These are phyloP conservation scores for Hypoxylon perforatum DNA, from an alignment of 495 filamentous ascomycete species.

Conservation along the genomic window DNA sequence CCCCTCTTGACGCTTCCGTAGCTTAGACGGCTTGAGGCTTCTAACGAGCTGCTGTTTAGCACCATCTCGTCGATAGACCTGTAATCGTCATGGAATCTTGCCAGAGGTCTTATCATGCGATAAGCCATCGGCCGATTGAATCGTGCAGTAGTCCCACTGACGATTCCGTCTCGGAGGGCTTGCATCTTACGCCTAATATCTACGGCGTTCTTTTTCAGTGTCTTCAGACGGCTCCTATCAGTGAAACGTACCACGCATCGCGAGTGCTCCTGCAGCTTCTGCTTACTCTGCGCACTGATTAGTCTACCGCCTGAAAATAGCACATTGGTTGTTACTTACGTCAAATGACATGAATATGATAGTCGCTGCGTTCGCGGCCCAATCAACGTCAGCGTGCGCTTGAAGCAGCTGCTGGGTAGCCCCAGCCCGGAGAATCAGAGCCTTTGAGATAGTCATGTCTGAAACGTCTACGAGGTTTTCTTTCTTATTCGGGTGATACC, in stretches of 20 bases:
- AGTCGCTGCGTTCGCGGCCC: conserved; percentile 11
- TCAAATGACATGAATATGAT: conserved; percentile 39
- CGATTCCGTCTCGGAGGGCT: conserved; percentile 29
- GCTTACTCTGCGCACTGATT: conserved; percentile 21
- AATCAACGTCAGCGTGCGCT: conserved; percentile 18
- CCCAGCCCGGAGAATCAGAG: conserved; percentile 30
- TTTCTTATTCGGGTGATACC: conserved; percentile 42
- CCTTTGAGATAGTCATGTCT: conserved; percentile 44
- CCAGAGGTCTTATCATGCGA: conserved; percentile 65
- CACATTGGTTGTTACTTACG: conserved; percentile 1
- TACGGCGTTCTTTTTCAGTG: conserved; percentile 7
- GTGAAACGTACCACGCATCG: conserved; percentile 57
- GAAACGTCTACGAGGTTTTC: conserved; percentile 54
- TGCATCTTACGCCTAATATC: conserved; percentile 36
- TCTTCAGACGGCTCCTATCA: conserved; percentile 5
- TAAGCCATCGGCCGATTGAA: conserved; percentile 67
- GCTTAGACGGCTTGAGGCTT: conserved; percentile 65
- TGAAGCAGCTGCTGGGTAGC: conserved; percentile 36
- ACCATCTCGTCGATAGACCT: conserved; percentile 68
- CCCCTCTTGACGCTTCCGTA: conserved; percentile 55
- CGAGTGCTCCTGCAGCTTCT: conserved; percentile 63
- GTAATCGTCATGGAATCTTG: conserved; percentile 65
- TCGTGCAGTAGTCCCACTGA: conserved; percentile 51
- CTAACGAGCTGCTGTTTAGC: conserved; percentile 66
- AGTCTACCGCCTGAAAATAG: not conserved